phyloP scores from a whole-genome alignment of 345 rosid species.

The Hirschfeldia incana region DNA sequence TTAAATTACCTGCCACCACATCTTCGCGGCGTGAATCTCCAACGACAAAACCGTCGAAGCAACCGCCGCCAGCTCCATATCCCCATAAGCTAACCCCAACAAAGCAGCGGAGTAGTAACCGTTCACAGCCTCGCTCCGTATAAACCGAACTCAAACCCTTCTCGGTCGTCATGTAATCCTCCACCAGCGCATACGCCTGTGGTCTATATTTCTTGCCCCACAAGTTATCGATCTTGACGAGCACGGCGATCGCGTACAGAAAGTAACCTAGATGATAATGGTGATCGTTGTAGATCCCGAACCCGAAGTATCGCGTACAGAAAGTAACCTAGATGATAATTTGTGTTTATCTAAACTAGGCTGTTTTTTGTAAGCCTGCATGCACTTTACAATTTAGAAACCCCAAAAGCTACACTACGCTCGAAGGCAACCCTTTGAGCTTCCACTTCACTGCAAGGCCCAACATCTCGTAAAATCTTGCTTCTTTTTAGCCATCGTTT shows the following conservation, averaged over 20 bases:
- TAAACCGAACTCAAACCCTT: constrained; percentile 39
- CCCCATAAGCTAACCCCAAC: constrained; percentile 92
- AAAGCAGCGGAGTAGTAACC: constrained; percentile 89
- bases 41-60: constrained; percentile 69
- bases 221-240: constrained; percentile 71
- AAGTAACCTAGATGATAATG: constrained; percentile 93
- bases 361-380: neutral
- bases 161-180: constrained; percentile 70
- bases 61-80: constrained; percentile 55
- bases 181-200: constrained; percentile 80
- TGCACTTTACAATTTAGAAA: neutral
- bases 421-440: neutral
- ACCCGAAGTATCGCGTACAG: too few species aligned
- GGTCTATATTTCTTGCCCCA: constrained; percentile 88
- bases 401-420: neutral
- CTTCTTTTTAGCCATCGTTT: neutral
- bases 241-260: constrained; percentile 82
- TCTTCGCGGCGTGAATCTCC: constrained; percentile 84
- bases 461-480: too few species aligned
- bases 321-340: too few species aligned
- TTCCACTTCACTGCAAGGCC: neutral
- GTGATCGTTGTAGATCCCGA: constrained; percentile 74
- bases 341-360: too few species aligned
- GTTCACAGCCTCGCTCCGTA: constrained; percentile 78
- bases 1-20: constrained; percentile 78